These are phyloP conservation scores for Diaporthe helianthi DNA, from an alignment of 2,329 filamentous ascomycete genomes.

Conservation along the genomic window DNA sequence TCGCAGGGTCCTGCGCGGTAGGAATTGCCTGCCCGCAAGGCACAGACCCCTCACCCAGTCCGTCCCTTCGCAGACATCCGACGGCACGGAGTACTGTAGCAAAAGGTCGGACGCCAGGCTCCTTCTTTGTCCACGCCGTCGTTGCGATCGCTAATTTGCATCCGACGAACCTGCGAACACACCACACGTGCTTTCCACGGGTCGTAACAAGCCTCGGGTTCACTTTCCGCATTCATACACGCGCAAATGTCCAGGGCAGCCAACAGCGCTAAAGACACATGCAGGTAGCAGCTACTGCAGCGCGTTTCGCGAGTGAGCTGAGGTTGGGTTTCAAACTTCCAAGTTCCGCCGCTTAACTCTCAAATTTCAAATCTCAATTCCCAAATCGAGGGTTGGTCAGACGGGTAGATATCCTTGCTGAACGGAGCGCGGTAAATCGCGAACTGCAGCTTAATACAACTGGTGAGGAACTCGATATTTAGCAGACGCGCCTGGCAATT, in stretches of 20 bases:
- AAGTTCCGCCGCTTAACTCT: constrained; percentile 8
- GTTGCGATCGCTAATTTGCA: constrained; percentile 24
- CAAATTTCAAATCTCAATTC: constrained; percentile 24
- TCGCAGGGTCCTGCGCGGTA: constrained; percentile 13
- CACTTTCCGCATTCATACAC: constrained; percentile 24
- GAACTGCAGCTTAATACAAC: not conserved
- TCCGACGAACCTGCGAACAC: constrained; percentile 26
- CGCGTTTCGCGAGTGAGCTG: constrained; percentile 26
- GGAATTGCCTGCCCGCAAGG: constrained; percentile 8
- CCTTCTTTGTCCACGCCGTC: constrained; percentile 5
- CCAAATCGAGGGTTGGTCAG: constrained; percentile 21
- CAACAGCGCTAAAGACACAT: constrained; percentile 17
- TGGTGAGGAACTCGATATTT: not conserved
- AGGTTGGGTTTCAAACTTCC: constrained; percentile 26
- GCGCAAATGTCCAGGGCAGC: constrained; percentile 1
- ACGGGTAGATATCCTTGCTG: constrained; percentile 12
- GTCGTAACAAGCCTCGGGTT: constrained; percentile 13
- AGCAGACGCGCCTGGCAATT: not conserved
- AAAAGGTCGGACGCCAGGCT: constrained; percentile 11
- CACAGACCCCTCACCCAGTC: not conserved
- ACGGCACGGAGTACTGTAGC: no score
- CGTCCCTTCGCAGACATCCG: constrained; percentile 24
- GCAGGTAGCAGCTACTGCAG: constrained; percentile 20
- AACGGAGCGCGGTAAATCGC: not conserved
- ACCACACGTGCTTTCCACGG: constrained; percentile 17